phyloP scores from a whole-genome alignment of 148 eudicot genomes.

The Polygonum maritimum region DNA sequence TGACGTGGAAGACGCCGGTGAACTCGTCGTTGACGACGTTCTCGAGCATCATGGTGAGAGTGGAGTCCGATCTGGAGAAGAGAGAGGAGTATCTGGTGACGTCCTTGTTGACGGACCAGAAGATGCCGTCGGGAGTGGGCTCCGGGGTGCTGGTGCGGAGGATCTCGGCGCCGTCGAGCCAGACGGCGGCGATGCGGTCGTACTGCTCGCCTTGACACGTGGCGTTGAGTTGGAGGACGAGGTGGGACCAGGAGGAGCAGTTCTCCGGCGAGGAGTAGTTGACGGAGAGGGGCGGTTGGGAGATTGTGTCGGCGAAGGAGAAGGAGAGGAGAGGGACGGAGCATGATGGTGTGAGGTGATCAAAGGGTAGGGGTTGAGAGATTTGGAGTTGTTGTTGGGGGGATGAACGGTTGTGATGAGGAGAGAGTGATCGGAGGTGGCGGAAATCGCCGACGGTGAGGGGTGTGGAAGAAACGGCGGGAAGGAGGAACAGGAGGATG shows the following conservation, averaged over 20 bases:
- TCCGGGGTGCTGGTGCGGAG: slow-evolving; percentile 87
- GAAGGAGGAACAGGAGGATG: slow-evolving; percentile 7
- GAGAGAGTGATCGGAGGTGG: slow-evolving; percentile 19
- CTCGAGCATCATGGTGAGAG: slow-evolving; percentile 68
- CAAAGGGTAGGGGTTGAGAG: slow-evolving; percentile 44
- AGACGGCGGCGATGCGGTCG: slow-evolving; percentile 68
- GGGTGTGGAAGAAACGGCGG: background rate
- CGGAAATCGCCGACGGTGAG: slow-evolving; percentile 11
- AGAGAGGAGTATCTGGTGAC: slow-evolving; percentile 54
- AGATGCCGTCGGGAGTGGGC: slow-evolving; percentile 44
- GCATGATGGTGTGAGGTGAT: slow-evolving; percentile 41
- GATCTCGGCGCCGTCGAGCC: slow-evolving; percentile 66
- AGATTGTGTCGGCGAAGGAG: slow-evolving; percentile 49
- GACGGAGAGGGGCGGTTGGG: slow-evolving; percentile 49
- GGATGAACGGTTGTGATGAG: background rate
- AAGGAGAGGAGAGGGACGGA: slow-evolving; percentile 28
- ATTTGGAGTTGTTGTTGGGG: slow-evolving; percentile 32
- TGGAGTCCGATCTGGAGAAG: slow-evolving; percentile 22
- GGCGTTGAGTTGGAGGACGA: slow-evolving; percentile 39
- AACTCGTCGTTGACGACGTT: slow-evolving; percentile 47
- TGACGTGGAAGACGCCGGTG: slow-evolving; percentile 58
- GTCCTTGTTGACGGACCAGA: slow-evolving; percentile 64
- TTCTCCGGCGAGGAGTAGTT: slow-evolving; percentile 31
- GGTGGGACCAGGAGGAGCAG: slow-evolving; percentile 36
- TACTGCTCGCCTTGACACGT: slow-evolving; percentile 42